A percentile compares a stretch with the other conserved stretches of the same genome.
Evolutionary conservation across 2,329 filamentous ascomycete species (phyloP).

Genomic region (Lojkania enalia): DNA sequence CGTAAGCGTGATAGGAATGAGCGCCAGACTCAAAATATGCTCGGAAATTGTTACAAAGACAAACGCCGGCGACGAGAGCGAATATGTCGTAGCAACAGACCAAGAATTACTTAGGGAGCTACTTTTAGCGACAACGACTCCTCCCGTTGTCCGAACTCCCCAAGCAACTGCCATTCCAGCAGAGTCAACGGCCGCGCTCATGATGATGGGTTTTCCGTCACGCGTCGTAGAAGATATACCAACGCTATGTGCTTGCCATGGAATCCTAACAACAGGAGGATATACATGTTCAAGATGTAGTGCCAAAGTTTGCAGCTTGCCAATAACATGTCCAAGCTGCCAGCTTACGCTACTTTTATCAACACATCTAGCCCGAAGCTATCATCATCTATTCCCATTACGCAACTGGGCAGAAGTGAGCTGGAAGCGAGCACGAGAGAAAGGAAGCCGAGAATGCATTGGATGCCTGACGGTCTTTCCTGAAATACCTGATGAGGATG

Average conservation of each 20-base stretch:
- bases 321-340: slow-evolving; percentile 88
- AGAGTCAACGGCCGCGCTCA: slow-evolving; percentile 59
- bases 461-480: slow-evolving; percentile 79
- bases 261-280: slow-evolving; percentile 76
- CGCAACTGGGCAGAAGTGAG: slow-evolving; percentile 88
- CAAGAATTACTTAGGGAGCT: slow-evolving; percentile 86
- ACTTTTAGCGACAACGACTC: slow-evolving; percentile 85
- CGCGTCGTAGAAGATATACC: slow-evolving; percentile 72
- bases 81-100: slow-evolving; percentile 84
- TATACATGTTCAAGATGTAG: slow-evolving; percentile 90
- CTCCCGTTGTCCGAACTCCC: slow-evolving; percentile 75
- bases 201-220: slow-evolving; percentile 99
- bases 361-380: slow-evolving; percentile 57
- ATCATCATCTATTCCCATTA: slow-evolving; percentile 54
- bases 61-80: slow-evolving; percentile 74
- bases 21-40: slow-evolving; percentile 91
- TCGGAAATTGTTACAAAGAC: slow-evolving; percentile 85
- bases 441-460: slow-evolving; percentile 64
- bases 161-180: slow-evolving; percentile 30
- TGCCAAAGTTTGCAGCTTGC: slow-evolving; percentile 85
- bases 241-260: slow-evolving; percentile 90
- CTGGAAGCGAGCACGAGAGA: slow-evolving; percentile 69
- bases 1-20: slow-evolving; percentile 85
- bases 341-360: slow-evolving; percentile 90
- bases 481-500: slow-evolving; percentile 20